Conservation (phyloP, 2,329 filamentous ascomycete genomes). For the Zarea fungicola region DNA sequence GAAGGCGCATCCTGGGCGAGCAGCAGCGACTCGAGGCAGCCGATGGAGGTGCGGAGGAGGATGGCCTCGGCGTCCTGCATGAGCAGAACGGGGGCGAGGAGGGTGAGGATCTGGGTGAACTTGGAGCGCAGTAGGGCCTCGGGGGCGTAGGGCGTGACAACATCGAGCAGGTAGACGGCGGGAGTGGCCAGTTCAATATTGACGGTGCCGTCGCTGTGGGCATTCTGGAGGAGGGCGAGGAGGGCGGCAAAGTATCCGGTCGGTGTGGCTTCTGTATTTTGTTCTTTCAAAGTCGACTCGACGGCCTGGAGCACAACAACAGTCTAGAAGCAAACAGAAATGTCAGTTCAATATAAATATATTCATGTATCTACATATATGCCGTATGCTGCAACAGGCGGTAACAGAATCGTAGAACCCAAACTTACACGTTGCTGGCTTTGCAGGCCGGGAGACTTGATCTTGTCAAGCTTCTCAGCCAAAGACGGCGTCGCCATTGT, state of each 20-base stretch:
- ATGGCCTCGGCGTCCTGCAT: constrained; percentile 80
- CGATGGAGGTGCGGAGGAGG: constrained; percentile 80
- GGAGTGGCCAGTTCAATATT: constrained; percentile 81
- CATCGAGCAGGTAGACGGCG: constrained; percentile 91
- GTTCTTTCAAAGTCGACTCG: constrained; percentile 85
- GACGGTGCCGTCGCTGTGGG: constrained; percentile 60
- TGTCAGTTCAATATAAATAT: too few species aligned
- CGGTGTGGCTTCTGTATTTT: constrained; percentile 75
- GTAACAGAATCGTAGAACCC: not conserved
- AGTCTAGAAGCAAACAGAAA: constrained; percentile 15
- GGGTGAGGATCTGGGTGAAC: constrained; percentile 86
- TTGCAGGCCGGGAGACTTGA: constrained; percentile 92
- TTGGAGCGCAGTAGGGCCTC: constrained; percentile 85
- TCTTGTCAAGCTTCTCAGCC: constrained; percentile 92
- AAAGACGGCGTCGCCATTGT: constrained; percentile 52
- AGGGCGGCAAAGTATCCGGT: constrained; percentile 97
- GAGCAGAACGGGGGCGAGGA: constrained; percentile 78
- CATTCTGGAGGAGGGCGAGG: constrained; percentile 77
- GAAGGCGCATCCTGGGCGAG: constrained; percentile 80
- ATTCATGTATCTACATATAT: too few species aligned
- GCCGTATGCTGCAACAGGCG: too few species aligned
- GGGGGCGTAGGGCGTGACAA: constrained; percentile 80
- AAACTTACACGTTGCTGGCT: constrained; percentile 85
- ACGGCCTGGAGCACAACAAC: constrained; percentile 84
- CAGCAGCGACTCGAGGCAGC: constrained; percentile 87